These are phyloP conservation scores for Cenchrus purpureus DNA, from an alignment of 176 grass and related monocot genomes.

Conservation along the genomic window DNA sequence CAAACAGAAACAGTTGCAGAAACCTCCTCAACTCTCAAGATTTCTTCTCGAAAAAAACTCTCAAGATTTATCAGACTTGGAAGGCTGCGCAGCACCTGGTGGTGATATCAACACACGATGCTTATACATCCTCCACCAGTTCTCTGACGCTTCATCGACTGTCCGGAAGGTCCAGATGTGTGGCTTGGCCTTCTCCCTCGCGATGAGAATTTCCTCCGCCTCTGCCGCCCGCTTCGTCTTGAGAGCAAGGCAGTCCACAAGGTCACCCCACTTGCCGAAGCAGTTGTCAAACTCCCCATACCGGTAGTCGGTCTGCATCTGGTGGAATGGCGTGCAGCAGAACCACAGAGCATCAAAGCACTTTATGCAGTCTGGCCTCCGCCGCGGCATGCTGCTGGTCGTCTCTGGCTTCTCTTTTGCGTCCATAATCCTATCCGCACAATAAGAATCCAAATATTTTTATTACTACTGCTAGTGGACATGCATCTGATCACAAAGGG, in stretches of 20 bases:
- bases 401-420: conserved; percentile 25
- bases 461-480: neutral
- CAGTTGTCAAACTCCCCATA: conserved; percentile 79
- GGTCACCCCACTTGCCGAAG: conserved; percentile 76
- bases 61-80: neutral
- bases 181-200: conserved; percentile 61
- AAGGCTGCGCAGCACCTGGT: neutral
- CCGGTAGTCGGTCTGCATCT: conserved; percentile 89
- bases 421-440: conserved; percentile 38
- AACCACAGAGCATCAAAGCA: conserved; percentile 92
- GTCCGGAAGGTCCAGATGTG: conserved; percentile 86
- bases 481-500: neutral
- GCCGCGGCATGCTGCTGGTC: neutral
- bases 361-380: conserved; percentile 67
- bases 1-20: neutral
- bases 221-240: conserved; percentile 63
- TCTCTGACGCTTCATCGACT: conserved; percentile 64
- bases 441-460: too few relatives aligned
- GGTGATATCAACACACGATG: conserved; percentile 34
- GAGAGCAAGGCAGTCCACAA: conserved; percentile 73
- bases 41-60: too few relatives aligned
- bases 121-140: conserved; percentile 80
- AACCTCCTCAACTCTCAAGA: neutral
- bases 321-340: conserved; percentile 93
- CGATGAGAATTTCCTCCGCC: conserved; percentile 69